These are phyloP conservation scores for Cladorrhinum samala DNA, from an alignment of 495 filamentous ascomycete genomes.

Conservation along the genomic window DNA sequence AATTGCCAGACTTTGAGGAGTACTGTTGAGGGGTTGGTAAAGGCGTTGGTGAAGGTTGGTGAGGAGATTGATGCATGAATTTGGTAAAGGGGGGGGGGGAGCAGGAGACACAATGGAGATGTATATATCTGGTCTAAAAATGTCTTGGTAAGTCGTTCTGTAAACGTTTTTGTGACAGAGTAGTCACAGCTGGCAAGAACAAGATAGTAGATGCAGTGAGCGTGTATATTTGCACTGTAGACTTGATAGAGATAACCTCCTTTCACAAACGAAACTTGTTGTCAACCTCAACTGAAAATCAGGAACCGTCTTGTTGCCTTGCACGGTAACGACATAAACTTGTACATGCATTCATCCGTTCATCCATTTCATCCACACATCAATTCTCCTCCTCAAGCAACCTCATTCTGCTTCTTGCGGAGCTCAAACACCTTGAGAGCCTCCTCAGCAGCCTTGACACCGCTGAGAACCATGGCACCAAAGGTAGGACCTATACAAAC, in stretches of 20 bases:
- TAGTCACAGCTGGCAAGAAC: too few relatives aligned
- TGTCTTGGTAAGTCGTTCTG: too few relatives aligned
- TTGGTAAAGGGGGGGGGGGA: too few relatives aligned
- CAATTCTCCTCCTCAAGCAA: too few relatives aligned
- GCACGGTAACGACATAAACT: not conserved
- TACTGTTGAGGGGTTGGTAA: slow-evolving; percentile 72
- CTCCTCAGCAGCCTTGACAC: slow-evolving; percentile 86
- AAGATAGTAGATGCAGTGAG: not conserved
- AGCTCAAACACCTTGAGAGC: slow-evolving; percentile 68
- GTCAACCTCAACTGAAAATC: not conserved
- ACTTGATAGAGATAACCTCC: not conserved
- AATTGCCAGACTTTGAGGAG: slow-evolving; percentile 65
- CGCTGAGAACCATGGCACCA: slow-evolving; percentile 75
- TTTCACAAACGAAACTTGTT: not conserved
- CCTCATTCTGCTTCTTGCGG: slow-evolving; percentile 55
- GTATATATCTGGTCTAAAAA: too few relatives aligned
- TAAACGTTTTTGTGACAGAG: too few relatives aligned
- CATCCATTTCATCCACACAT: not conserved
- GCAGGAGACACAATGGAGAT: too few relatives aligned
- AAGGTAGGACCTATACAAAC: slow-evolving; percentile 46
- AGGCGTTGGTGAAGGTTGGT: slow-evolving; percentile 62
- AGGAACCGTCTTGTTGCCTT: not conserved
- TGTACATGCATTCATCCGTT: not conserved
- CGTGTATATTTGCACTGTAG: not conserved
- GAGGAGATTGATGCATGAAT: slow-evolving; percentile 38